Evolutionary conservation across 805 yeast genomes (phyloP).

Genomic region (Blastobotrys peoriensis): DNA sequence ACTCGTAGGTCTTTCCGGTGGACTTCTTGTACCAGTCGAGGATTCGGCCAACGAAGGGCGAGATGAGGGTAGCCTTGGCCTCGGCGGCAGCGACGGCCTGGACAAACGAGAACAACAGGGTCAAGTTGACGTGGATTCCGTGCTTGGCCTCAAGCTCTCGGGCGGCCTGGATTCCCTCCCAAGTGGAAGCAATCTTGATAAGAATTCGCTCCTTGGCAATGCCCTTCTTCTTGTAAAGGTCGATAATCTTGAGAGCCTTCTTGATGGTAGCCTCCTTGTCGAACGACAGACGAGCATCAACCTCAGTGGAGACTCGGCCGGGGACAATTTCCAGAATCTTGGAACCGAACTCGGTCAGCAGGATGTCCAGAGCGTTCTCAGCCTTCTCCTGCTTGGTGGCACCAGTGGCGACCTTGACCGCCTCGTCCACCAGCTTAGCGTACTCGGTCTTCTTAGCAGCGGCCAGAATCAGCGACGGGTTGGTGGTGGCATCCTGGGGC

Average conservation of each 20-base stretch:
- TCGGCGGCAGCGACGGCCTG: conserved; percentile 99
- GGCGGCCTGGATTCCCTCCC: conserved; percentile 99
- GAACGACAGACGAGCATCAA: conserved; percentile 95
- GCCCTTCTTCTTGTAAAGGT: conserved; percentile 78
- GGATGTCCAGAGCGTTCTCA: conserved; percentile 77
- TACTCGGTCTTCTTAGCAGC: conserved; percentile 89
- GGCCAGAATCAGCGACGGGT: conserved; percentile 95
- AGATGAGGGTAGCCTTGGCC: conserved; percentile 90
- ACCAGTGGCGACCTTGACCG: conserved; percentile 70
- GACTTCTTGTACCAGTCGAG: conserved; percentile 96
- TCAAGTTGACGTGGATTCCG: conserved; percentile 91
- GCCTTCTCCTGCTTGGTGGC: conserved; percentile 51
- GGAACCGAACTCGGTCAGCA: conserved; percentile 93
- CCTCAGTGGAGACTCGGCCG: conserved; percentile 99
- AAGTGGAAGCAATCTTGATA: conserved; percentile 96
- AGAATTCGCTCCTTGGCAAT: conserved; percentile 83
- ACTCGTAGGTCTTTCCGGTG: conserved; percentile 81
- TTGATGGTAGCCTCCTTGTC: conserved; percentile 89
- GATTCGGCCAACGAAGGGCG: conserved; percentile 99
- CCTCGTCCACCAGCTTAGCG: conserved; percentile 82
- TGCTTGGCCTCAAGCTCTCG: conserved; percentile 85
- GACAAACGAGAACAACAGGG: conserved; percentile 86
- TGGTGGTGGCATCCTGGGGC: conserved; percentile 99
- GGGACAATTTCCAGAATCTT: conserved; percentile 93
- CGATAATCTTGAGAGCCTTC: conserved; percentile 89